Base-by-base conservation (phyloP, 805 yeast genomes). In the Candida boidinii region DNA sequence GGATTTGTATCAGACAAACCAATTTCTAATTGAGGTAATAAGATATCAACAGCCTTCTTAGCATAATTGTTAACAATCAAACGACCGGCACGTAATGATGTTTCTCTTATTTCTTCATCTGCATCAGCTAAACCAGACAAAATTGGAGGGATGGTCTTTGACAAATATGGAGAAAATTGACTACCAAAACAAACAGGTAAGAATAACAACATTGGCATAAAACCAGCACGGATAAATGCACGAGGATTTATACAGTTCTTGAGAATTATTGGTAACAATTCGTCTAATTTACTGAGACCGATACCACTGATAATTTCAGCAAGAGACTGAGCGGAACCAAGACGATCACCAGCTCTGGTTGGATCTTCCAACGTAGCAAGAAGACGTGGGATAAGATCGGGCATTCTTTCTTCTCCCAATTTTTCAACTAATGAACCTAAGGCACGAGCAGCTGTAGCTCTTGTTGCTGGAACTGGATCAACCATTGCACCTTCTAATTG, bases 381-480 rank as follows among this genome's bases (percentile, higher is more conserved):
- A 41, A 92, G 69, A 38, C 87, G 75, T 29, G 94, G 84, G 45
- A 92, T 82, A 53, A 92, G 75, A 25, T 74, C 82, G 23, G 98
- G 96, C 85, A 92, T 88, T 45, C 76, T 79, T 29, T 85, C 95
- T 59, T 92, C 99, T 35, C 99, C 99, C 26, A 92, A 67, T 54
- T 88, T 90, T 55, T 92, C 97, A 30, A 94, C 96, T 41, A 92
- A 67, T 0, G 96, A 86, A 45, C 99, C 99, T 32, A 92, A 63
- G 0, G 98, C 98, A 59, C 96, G 77, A 15, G 96, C 88, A 17
- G 97, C 97, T 15, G 96, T 92, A 2, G 97, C 94, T 54, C 97
- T 76, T 0, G 99, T 92, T 26, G 78, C 84, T 21, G 97, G 95
- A 33, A 92, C 98, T 1, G 98, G 98, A 47, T 92, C 99, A 31